Base-by-base conservation (phyloP, 192 early-diverging fungal species). In the Entomortierella lignicola region DNA sequence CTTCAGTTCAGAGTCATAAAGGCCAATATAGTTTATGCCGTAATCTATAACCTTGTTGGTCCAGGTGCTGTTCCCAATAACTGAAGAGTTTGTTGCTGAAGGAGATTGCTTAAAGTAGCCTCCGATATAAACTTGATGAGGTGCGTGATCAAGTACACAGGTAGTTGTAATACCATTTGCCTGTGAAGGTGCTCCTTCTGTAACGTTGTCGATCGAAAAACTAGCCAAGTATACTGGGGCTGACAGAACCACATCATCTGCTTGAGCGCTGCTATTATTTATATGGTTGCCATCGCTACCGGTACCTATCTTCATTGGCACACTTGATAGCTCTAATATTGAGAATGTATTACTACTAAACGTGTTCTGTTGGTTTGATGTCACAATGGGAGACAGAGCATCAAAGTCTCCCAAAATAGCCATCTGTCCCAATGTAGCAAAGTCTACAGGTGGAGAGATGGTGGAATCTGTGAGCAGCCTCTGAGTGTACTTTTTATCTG, bases 71-170 rank as follows among this genome's bases (percentile, higher is more conserved):
- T 25, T 60, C 43, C 48, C 47, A 43, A 30, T 48, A 43, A 18
- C 18, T 32, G 44, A 25, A 2, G 21, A 23, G 31, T n/a, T 4
- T 34, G 42, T 8, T 6, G 44, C 26, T 12, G 66, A 53, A 15
- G 43, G 31, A 17, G 55, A 29, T 47, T 77, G 74, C 30, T 57
- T 63, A 32, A 77, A 77, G 23, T 77, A 54, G 1, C 74, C 74
- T 15, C 66, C 74, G 54, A 77, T 69, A 50, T 77, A 77, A 12
- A 77, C 41, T 23, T 77, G 74, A 61, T 77, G 74, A 7, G 74
- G 61, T 25, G 66, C 60, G 21, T 54, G 39, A 15, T 69, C 48
- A 2, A 77, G 55, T 3, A 77, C 74, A 53, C 74, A 77, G 0
- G 74, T 77, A 4, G 74, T 54, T 2, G 59, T 69, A 27, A 77